These are phyloP conservation scores for Lentinula guzmanii DNA, from an alignment of 768 basidiomycete genomes.

Conservation along the genomic window DNA sequence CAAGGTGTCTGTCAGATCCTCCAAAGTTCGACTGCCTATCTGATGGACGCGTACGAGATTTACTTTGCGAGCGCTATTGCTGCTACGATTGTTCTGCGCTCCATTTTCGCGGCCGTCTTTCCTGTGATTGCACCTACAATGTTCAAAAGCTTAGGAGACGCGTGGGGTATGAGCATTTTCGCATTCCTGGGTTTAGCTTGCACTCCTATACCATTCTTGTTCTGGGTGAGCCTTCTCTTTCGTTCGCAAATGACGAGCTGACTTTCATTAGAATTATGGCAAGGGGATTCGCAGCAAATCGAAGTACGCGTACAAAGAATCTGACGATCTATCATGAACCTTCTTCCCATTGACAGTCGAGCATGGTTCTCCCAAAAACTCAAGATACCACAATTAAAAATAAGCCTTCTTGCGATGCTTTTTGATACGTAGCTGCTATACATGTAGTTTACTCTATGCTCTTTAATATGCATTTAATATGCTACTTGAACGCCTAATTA, in stretches of 20 bases:
- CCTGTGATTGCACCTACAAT: slow-evolving; percentile 51
- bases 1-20: slow-evolving; percentile 37
- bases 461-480: too few relatives aligned
- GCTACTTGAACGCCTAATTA: too few relatives aligned
- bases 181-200: slow-evolving; percentile 44
- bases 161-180: slow-evolving; percentile 52
- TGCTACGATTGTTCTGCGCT: slow-evolving; percentile 62
- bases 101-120: slow-evolving; percentile 55
- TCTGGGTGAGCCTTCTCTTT: slow-evolving; percentile 36
- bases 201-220: slow-evolving; percentile 50
- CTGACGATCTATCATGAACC: not conserved
- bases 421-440: not conserved
- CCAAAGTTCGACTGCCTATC: slow-evolving; percentile 59
- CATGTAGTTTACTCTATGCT: too few relatives aligned
- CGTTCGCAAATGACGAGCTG: not conserved
- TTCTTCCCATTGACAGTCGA: not conserved
- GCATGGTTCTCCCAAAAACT: not conserved
- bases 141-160: slow-evolving; percentile 46
- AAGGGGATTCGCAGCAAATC: slow-evolving; percentile 32
- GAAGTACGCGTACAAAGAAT: slow-evolving; percentile 36
- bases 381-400: not conserved
- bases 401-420: not conserved
- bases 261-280: slow-evolving; percentile 39
- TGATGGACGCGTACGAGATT: slow-evolving; percentile 66
- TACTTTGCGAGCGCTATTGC: slow-evolving; percentile 67